A percentile compares a stretch with the other conserved stretches of the same genome.
These are phyloP conservation scores for Tricladium varicosporioides DNA, from an alignment of 2,329 filamentous ascomycete genomes.

Conservation along the genomic window DNA sequence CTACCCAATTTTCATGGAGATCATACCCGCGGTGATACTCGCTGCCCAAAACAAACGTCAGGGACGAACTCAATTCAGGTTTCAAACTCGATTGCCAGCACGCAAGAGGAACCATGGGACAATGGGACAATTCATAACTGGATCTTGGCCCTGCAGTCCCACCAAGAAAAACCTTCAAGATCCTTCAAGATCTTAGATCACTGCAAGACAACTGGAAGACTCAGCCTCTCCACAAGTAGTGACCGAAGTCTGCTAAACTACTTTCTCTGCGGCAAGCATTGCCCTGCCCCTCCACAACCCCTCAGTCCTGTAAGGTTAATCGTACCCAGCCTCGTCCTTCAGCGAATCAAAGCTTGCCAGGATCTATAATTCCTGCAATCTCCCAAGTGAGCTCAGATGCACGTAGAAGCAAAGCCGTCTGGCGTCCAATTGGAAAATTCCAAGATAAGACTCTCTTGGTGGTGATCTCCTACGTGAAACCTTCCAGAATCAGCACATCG, in stretches of 20 bases:
- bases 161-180: neutral
- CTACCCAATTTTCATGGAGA: too few relatives aligned
- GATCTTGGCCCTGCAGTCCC: neutral
- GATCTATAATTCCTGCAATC: neutral
- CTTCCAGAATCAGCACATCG: neutral
- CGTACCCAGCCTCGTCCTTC: neutral
- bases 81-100: too few relatives aligned
- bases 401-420: neutral
- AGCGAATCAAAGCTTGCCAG: neutral
- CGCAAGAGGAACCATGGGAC: neutral
- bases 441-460: too few relatives aligned
- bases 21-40: too few relatives aligned
- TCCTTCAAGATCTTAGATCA: neutral
- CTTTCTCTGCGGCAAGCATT: neutral
- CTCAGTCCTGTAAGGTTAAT: constrained; percentile 2
- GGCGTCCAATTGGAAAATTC: neutral
- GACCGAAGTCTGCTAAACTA: constrained; percentile 1
- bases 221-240: constrained; percentile 6
- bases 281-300: neutral
- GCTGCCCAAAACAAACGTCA: too few relatives aligned
- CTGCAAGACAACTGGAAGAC: neutral
- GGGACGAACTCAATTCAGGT: too few relatives aligned
- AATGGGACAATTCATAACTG: neutral
- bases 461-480: neutral
- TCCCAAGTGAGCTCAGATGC: neutral